Base-by-base conservation (phyloP, 495 filamentous ascomycete species). In the Pyrenula massariospora region DNA sequence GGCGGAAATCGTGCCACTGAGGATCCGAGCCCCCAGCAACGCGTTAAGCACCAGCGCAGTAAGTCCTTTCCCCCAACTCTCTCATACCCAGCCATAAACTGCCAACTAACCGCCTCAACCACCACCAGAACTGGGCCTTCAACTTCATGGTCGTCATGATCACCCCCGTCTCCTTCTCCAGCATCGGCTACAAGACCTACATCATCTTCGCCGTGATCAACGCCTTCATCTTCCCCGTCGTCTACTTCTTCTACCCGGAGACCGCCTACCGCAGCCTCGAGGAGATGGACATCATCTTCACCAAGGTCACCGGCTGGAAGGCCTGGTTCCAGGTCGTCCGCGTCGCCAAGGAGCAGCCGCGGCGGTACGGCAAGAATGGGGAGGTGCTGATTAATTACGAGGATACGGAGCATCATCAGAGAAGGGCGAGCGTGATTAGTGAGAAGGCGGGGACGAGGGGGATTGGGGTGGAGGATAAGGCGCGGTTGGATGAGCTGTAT, bases 161-260 rank as follows among this genome's bases (percentile, higher is more conserved):
- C 57, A 86, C 85, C 0, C 86, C 87, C 0, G 73, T 87, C 0
- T 75, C 82, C 0, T 89, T 89, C 65, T 65, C 81, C 54, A 80
- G 72, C 49, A 89, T 89, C 60, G 66, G 68, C 12, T 89, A 85
- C 64, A 70, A 79, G 66, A 89, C 85, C 2, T 91, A 90, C 63
- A 83, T 88, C 62, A 87, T 89, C 63, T 90, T 90, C 62, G 87
- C 87, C 12, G 83, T 83, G 57, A 86, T 86, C 62, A 89, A 89
- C 66, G 83, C 82, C 51, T 75, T 79, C 64, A 87, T 89, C 64
- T 72, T 88, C 55, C 84, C 84, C 0, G 72, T 79, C 3, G 76
- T 86, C 53, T 88, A 84, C 69, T 85, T 86, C 75, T 85, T 88
- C 78, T 88, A 85, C 65, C 85, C 85, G 0, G 86, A 89, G 65